Percentiles rank a stretch among this genome's conserved stretches.
Conservation (phyloP, 2,329 filamentous ascomycete species). For the Alternaria conjuncta region DNA sequence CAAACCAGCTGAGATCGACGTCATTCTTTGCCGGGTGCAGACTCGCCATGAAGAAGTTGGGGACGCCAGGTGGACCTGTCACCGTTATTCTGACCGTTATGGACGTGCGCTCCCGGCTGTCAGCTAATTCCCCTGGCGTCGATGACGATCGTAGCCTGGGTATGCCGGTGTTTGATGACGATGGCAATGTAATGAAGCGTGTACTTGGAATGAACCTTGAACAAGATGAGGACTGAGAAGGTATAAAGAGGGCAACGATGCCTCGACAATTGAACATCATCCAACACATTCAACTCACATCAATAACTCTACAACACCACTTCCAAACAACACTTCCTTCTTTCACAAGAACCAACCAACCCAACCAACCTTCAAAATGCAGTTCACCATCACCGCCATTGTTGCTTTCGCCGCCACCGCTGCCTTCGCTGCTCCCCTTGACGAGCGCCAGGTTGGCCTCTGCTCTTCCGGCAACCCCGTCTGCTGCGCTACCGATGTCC, state of each 20-base stretch:
- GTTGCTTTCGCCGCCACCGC: slow-evolving; percentile 39
- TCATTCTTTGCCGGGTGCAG: slow-evolving; percentile 21
- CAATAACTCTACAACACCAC: slow-evolving; percentile 16
- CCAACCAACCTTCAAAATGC: slow-evolving; percentile 37
- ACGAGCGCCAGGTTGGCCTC: slow-evolving; percentile 42
- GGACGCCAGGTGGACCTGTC: slow-evolving; percentile 25
- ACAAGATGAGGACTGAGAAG: slow-evolving; percentile 10
- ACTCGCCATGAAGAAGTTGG: slow-evolving; percentile 14
- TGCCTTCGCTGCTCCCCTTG: slow-evolving; percentile 40
- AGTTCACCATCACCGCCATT: slow-evolving; percentile 44
- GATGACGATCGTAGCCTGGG: slow-evolving; percentile 28
- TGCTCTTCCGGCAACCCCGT: slow-evolving; percentile 51
- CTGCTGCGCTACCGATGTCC: slow-evolving; percentile 69
- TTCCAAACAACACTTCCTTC: slow-evolving; percentile 1
- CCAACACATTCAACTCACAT: slow-evolving; percentile 30
- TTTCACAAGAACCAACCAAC: slow-evolving; percentile 10
- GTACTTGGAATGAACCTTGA: slow-evolving; percentile 13
- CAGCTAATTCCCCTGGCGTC: slow-evolving; percentile 14
- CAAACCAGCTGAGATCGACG: slow-evolving; percentile 40
- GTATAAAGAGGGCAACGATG: slow-evolving; percentile 40
- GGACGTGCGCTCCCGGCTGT: slow-evolving; percentile 10
- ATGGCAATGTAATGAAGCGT: slow-evolving; percentile 13
- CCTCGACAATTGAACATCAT: slow-evolving; percentile 30
- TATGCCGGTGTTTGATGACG: slow-evolving; percentile 33
- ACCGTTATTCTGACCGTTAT: slow-evolving; percentile 18